Conservation (phyloP, 2,329 filamentous ascomycete genomes). For the Alternaria burnsii region DNA sequence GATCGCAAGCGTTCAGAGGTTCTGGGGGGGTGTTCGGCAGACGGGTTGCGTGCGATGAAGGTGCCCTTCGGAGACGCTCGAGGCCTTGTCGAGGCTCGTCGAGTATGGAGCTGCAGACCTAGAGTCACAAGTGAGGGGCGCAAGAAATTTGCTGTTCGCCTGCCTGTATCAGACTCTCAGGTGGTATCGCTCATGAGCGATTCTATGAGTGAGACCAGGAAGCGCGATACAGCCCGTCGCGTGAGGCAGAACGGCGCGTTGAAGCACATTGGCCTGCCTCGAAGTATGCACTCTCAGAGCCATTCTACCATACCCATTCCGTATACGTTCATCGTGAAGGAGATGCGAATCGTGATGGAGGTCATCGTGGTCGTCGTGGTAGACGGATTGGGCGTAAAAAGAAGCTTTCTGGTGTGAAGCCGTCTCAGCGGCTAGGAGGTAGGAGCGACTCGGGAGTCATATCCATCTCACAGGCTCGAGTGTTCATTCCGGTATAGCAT, state of each 20-base stretch:
- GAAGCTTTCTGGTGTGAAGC: not conserved
- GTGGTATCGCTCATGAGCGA: not conserved
- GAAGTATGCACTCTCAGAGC: not conserved
- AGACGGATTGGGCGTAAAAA: not conserved
- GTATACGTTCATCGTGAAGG: not conserved
- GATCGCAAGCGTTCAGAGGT: not conserved
- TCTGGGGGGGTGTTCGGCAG: not conserved
- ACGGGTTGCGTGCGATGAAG: not conserved
- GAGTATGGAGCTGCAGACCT: not conserved
- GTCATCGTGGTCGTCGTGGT: not conserved
- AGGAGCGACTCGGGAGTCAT: slow-evolving; percentile 4
- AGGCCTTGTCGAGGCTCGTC: not conserved
- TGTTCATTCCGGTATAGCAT: not conserved
- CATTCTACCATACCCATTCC: not conserved
- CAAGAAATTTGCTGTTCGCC: not conserved
- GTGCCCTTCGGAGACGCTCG: not conserved
- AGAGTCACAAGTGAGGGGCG: not conserved
- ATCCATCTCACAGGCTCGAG: not conserved
- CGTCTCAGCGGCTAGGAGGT: not conserved
- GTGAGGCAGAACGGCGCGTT: not conserved
- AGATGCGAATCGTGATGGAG: not conserved
- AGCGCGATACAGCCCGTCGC: slow-evolving; percentile 2
- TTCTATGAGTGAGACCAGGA: not conserved
- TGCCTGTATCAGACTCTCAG: not conserved
- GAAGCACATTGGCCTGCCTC: not conserved